Percentiles rank a stretch among this genome's conserved stretches.
Conservation (phyloP, 2,329 filamentous ascomycete genomes). For the Rutstroemia sp. region DNA sequence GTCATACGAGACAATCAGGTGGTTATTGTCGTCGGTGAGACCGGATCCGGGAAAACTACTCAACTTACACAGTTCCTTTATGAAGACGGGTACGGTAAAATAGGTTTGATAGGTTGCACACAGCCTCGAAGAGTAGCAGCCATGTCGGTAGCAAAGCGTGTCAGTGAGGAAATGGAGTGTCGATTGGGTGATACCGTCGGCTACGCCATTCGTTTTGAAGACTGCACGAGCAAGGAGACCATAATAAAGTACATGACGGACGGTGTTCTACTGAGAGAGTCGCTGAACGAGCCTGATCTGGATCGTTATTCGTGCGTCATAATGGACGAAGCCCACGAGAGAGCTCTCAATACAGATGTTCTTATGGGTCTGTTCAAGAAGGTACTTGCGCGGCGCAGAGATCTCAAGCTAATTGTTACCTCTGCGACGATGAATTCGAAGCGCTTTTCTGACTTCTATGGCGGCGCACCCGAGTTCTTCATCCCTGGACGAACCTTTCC, state of each 20-base stretch:
- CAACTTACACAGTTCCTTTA: constrained; percentile 94
- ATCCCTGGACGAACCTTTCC: constrained; percentile 96
- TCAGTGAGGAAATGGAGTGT: constrained; percentile 97
- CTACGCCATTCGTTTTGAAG: constrained; percentile 97
- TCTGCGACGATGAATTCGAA: constrained; percentile 99
- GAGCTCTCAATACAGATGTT: constrained; percentile 93
- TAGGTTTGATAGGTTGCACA: constrained; percentile 91
- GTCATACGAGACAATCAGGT: constrained; percentile 97
- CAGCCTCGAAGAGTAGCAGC: constrained; percentile 94
- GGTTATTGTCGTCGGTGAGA: constrained; percentile 93
- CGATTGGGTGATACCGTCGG: constrained; percentile 81
- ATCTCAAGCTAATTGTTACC: constrained; percentile 94
- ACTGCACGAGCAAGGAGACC: constrained; percentile 93
- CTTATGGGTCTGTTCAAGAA: constrained; percentile 98
- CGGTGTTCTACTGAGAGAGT: constrained; percentile 88
- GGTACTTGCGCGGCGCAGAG: constrained; percentile 78
- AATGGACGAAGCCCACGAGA: constrained; percentile 98
- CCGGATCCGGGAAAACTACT: constrained; percentile 94
- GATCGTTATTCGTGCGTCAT: constrained; percentile 98
- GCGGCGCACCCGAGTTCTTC: constrained; percentile 90
- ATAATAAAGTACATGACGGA: constrained; percentile 99
- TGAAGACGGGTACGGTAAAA: constrained; percentile 85
- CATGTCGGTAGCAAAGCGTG: constrained; percentile 98
- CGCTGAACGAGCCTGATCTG: constrained; percentile 82
- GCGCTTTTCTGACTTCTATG: constrained; percentile 91